Percentiles rank a stretch among this genome's conserved stretches.
phyloP scores from a whole-genome alignment of 2,329 filamentous ascomycete species.

The Zymoseptoria pseudotritici region DNA sequence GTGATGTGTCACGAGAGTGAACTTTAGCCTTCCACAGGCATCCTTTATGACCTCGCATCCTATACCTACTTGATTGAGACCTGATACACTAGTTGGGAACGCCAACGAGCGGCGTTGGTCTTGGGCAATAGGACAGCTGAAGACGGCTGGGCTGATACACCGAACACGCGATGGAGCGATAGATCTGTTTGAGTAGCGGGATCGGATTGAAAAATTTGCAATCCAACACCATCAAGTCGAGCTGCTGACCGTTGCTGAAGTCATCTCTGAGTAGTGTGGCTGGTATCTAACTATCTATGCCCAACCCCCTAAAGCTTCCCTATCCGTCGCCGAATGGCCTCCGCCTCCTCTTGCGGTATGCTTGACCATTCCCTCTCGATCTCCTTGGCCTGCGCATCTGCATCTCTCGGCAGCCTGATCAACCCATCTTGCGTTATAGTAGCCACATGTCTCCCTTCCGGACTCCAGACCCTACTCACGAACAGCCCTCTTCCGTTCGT shows the following conservation, averaged over 20 bases:
- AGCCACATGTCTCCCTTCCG: conserved; percentile 35
- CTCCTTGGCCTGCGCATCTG: conserved; percentile 3
- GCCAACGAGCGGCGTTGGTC: too few relatives aligned
- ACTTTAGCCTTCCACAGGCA: not conserved
- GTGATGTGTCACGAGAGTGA: conserved; percentile 81
- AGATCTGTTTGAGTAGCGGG: not conserved
- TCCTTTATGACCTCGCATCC: not conserved
- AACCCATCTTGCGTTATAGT: conserved; percentile 44
- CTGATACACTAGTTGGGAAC: not conserved
- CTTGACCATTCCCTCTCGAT: conserved; percentile 2
- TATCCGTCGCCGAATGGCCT: not conserved
- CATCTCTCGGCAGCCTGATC: conserved; percentile 20
- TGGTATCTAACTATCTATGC: not conserved
- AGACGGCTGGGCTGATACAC: not conserved
- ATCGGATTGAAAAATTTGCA: not conserved
- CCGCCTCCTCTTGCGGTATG: not conserved
- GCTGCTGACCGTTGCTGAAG: not conserved
- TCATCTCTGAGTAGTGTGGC: too few relatives aligned
- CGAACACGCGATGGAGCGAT: not conserved
- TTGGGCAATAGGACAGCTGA: too few relatives aligned
- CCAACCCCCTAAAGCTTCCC: not conserved
- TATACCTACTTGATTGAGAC: not conserved
- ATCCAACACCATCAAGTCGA: not conserved
- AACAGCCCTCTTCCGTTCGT: conserved; percentile 39
- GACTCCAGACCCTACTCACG: conserved; percentile 38